phyloP scores from a whole-genome alignment of 2,329 filamentous ascomycete genomes.

The Scopulariopsis brevicaulis region DNA sequence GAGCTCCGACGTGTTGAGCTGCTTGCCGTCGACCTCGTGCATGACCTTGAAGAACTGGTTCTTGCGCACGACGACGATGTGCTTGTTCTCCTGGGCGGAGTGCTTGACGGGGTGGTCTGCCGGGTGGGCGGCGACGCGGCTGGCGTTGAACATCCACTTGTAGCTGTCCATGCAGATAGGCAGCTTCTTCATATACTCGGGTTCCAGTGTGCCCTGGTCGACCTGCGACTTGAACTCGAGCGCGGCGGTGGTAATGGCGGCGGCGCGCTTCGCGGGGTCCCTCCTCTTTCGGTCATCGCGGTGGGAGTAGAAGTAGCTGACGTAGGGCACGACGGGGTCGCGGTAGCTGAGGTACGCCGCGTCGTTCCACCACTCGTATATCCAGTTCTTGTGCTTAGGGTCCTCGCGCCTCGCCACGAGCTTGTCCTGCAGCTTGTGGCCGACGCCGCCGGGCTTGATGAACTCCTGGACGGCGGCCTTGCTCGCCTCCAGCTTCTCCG shows the following conservation, averaged over 20 bases:
- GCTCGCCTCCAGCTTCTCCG: slow-evolving; percentile 57
- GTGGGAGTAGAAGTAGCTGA: slow-evolving; percentile 99
- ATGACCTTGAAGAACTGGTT: slow-evolving; percentile 95
- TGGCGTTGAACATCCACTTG: slow-evolving; percentile 97
- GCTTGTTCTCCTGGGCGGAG: slow-evolving; percentile 61
- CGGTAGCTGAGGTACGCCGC: slow-evolving; percentile 86
- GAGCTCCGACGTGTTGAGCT: slow-evolving; percentile 80
- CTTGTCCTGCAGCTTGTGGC: slow-evolving; percentile 78
- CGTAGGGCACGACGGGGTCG: slow-evolving; percentile 93
- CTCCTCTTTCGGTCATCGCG: slow-evolving; percentile 81
- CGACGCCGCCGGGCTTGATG: slow-evolving; percentile 73
- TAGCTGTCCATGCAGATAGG: slow-evolving; percentile 98
- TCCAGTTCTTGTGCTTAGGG: slow-evolving; percentile 81
- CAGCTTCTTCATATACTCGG: slow-evolving; percentile 96
- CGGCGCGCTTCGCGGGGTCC: slow-evolving; percentile 84
- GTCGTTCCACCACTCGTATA: slow-evolving; percentile 98
- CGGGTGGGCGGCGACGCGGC: slow-evolving; percentile 71
- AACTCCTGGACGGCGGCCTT: slow-evolving; percentile 83
- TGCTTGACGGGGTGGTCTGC: slow-evolving; percentile 80
- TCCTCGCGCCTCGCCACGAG: slow-evolving; percentile 69
- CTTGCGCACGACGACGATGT: slow-evolving; percentile 85
- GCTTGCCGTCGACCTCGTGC: slow-evolving; percentile 70
- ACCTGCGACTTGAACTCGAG: slow-evolving; percentile 94
- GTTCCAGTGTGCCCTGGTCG: slow-evolving; percentile 71
- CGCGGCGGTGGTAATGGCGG: slow-evolving; percentile 73